Conservation (phyloP, 202 grass and related monocot genomes). For the Thinopyrum obtusiflorum region DNA sequence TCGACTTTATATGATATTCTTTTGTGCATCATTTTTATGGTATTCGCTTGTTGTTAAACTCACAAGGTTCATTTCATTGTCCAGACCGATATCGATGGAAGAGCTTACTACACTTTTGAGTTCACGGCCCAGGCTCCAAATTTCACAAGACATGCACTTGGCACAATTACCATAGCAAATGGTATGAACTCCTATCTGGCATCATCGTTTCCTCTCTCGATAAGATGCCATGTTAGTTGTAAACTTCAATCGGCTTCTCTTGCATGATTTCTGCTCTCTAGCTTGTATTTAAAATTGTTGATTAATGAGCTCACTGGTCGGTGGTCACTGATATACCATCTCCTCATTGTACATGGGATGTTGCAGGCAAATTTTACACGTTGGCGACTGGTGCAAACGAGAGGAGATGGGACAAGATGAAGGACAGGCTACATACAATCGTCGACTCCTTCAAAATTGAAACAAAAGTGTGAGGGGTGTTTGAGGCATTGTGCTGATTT, state of each 20-base stretch:
- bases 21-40: neutral
- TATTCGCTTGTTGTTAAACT: slow-evolving; percentile 23
- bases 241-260: neutral
- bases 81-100: slow-evolving; percentile 75
- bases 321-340: neutral
- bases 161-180: slow-evolving; percentile 77
- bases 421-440: slow-evolving; percentile 73
- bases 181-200: slow-evolving; percentile 32
- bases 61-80: slow-evolving; percentile 4
- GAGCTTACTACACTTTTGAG: slow-evolving; percentile 92
- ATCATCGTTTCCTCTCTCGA: neutral
- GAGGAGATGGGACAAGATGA: slow-evolving; percentile 98
- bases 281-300: neutral
- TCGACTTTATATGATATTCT: neutral
- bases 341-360: slow-evolving; percentile 5
- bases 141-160: slow-evolving; percentile 85
- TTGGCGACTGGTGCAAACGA: slow-evolving; percentile 89
- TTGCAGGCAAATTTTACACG: slow-evolving; percentile 88
- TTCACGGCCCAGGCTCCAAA: slow-evolving; percentile 90
- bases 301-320: neutral
- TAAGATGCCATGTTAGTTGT: slow-evolving; percentile 11
- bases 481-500: slow-evolving; percentile 10
- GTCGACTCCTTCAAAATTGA: slow-evolving; percentile 82
- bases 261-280: neutral
- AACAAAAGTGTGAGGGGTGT: slow-evolving; percentile 40